Evolutionary conservation across 2,329 filamentous ascomycete genomes (phyloP).

Genomic region (Colletotrichum acutatum): DNA sequence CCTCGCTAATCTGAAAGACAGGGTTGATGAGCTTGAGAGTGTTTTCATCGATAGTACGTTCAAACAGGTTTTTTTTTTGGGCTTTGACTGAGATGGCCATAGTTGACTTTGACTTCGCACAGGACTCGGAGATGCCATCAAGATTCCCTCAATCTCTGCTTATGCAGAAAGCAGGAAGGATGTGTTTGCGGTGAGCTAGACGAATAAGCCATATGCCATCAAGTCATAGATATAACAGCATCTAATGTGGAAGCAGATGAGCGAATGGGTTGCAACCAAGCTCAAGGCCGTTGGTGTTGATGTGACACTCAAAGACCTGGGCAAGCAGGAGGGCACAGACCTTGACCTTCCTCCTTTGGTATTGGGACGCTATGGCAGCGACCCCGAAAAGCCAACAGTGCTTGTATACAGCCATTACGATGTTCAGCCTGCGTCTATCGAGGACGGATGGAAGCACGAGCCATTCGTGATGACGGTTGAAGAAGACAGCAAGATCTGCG

Average conservation of each 20-base stretch:
- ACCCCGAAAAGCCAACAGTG: slow-evolving; percentile 92
- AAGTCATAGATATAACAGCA: not conserved
- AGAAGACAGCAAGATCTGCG: slow-evolving; percentile 93
- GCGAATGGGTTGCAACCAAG: slow-evolving; percentile 86
- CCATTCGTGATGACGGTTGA: slow-evolving; percentile 91
- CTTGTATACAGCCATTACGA: slow-evolving; percentile 99
- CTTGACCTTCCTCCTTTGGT: slow-evolving; percentile 93
- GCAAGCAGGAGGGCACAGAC: slow-evolving; percentile 90
- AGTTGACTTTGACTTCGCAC: not conserved
- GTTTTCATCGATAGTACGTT: slow-evolving; percentile 22
- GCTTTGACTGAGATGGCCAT: not conserved
- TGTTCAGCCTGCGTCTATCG: slow-evolving; percentile 92
- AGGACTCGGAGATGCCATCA: slow-evolving; percentile 83
- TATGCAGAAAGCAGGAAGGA: slow-evolving; percentile 89
- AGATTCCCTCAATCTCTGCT: slow-evolving; percentile 94
- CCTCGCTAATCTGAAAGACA: not conserved
- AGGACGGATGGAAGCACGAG: slow-evolving; percentile 95
- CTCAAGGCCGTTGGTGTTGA: slow-evolving; percentile 86
- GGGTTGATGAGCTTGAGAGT: slow-evolving; percentile 23
- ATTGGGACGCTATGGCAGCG: slow-evolving; percentile 89
- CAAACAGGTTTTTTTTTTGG: not conserved
- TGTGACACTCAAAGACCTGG: slow-evolving; percentile 86
- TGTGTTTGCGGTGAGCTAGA: slow-evolving; percentile 73
- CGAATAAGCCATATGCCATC: not conserved
- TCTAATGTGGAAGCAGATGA: slow-evolving; percentile 71